These are phyloP conservation scores for Plasmopara viticola DNA, from an alignment of 352 stramenopile species.

Conservation along the genomic window DNA sequence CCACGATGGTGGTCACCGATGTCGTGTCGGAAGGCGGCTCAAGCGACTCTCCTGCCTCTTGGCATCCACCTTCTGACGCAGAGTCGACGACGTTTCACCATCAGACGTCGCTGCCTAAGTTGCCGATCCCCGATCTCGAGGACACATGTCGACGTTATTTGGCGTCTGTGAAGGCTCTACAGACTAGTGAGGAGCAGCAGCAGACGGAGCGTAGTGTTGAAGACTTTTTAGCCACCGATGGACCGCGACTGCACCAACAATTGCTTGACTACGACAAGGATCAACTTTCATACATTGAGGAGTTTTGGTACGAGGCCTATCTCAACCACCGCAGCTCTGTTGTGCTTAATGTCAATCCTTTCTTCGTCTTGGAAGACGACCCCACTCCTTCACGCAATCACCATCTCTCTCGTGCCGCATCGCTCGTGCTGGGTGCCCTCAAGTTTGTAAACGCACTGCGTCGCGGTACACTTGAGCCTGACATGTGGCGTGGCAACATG, in stretches of 20 bases:
- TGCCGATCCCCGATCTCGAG: conserved; percentile 80
- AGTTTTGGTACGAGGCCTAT: conserved; percentile 97
- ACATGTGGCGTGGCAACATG: conserved; percentile 82
- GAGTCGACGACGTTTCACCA: conserved; percentile 66
- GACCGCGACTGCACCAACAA: conserved; percentile 62
- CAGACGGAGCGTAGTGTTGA: conserved; percentile 42
- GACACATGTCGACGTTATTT: conserved; percentile 75
- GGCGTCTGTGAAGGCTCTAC: conserved; percentile 63
- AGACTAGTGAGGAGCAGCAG: conserved; percentile 60
- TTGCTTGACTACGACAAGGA: conserved; percentile 66
- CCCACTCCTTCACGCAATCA: conserved; percentile 83
- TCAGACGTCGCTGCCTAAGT: conserved; percentile 67
- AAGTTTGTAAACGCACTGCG: conserved; percentile 90
- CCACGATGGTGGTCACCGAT: not conserved
- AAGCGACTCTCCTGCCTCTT: conserved; percentile 3
- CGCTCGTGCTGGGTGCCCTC: conserved; percentile 86
- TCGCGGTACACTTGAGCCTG: conserved; percentile 86
- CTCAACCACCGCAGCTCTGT: conserved; percentile 88
- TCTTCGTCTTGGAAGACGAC: conserved; percentile 93
- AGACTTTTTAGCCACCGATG: conserved; percentile 61
- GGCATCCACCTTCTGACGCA: conserved; percentile 23
- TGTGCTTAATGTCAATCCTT: conserved; percentile 96
- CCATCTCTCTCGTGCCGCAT: conserved; percentile 86
- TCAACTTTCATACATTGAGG: conserved; percentile 81
- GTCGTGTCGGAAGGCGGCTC: not conserved